Conservation (phyloP, 2,329 filamentous ascomycete species). For the Emergomyces pasteurianus region DNA sequence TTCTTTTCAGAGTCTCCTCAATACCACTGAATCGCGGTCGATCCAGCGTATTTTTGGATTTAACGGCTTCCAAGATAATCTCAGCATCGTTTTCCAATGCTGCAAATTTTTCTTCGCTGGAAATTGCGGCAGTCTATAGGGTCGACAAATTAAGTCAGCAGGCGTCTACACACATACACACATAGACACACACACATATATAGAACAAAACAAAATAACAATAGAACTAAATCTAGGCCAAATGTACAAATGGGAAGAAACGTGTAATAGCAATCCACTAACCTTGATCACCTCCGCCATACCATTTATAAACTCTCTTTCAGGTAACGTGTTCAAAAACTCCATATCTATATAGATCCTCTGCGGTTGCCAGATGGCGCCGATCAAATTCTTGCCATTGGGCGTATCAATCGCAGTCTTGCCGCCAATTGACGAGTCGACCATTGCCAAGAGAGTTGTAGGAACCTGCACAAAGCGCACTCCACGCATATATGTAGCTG, state of each 20-base stretch:
- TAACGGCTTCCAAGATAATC: slow-evolving; percentile 61
- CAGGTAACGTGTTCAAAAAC: slow-evolving; percentile 82
- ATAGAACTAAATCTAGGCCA: neutral
- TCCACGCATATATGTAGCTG: slow-evolving; percentile 96
- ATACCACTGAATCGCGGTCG: slow-evolving; percentile 57
- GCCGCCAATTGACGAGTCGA: slow-evolving; percentile 94
- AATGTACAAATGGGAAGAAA: neutral
- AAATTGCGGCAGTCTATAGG: slow-evolving; percentile 78
- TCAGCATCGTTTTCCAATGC: slow-evolving; percentile 71
- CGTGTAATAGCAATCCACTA: slow-evolving; percentile 5
- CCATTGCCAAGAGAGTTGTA: slow-evolving; percentile 90
- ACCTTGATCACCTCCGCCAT: slow-evolving; percentile 94
- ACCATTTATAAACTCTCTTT: slow-evolving; percentile 90
- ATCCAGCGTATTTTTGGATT: slow-evolving; percentile 45
- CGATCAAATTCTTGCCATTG: slow-evolving; percentile 89
- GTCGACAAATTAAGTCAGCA: neutral
- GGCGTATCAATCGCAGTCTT: slow-evolving; percentile 98
- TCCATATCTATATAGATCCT: slow-evolving; percentile 88
- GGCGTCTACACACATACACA: too few relatives aligned
- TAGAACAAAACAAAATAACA: neutral
- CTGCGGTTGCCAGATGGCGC: slow-evolving; percentile 91
- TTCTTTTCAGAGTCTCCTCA: slow-evolving; percentile 56
- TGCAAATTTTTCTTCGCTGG: slow-evolving; percentile 78
- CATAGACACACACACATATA: too few relatives aligned
- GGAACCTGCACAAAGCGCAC: slow-evolving; percentile 94